These are phyloP conservation scores for Ceratobasidium sp. DNA, from an alignment of 1,284 basidiomycete genomes.

Conservation along the genomic window DNA sequence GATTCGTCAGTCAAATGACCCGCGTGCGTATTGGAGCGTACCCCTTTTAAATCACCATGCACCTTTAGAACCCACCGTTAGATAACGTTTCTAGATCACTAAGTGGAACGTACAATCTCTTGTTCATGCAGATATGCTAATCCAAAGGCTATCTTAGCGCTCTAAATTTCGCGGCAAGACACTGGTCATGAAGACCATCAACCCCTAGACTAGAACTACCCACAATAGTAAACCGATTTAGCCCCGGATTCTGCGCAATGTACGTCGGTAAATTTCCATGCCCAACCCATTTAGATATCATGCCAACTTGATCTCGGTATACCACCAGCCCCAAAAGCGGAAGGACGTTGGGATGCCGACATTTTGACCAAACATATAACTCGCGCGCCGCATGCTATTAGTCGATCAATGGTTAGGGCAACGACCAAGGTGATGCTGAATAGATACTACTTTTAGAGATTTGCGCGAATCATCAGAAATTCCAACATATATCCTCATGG, in stretches of 20 bases:
- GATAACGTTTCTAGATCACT: no score
- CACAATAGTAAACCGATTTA: not conserved
- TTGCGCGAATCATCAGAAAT: not conserved
- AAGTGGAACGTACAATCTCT: not conserved
- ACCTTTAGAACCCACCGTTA: not conserved
- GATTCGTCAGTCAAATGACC: not conserved
- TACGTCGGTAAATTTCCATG: not conserved
- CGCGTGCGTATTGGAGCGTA: not conserved
- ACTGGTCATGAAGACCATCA: not conserved
- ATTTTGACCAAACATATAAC: slow-evolving; percentile 12
- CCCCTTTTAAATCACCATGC: slow-evolving; percentile 17
- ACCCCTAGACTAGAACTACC: no score
- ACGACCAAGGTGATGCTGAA: no score
- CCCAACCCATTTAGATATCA: not conserved
- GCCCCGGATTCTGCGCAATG: not conserved
- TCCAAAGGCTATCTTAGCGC: not conserved
- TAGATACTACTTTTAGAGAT: not conserved
- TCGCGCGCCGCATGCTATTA: slow-evolving; percentile 1
- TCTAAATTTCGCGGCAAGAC: not conserved
- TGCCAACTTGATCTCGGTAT: not conserved
- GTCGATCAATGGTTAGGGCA: no score
- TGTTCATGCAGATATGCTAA: not conserved
- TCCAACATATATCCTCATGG: not conserved
- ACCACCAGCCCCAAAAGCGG: not conserved
- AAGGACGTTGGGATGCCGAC: not conserved